Evolutionary conservation across 768 basidiomycete species (phyloP).

Genomic region (Trametes gibbosa): DNA sequence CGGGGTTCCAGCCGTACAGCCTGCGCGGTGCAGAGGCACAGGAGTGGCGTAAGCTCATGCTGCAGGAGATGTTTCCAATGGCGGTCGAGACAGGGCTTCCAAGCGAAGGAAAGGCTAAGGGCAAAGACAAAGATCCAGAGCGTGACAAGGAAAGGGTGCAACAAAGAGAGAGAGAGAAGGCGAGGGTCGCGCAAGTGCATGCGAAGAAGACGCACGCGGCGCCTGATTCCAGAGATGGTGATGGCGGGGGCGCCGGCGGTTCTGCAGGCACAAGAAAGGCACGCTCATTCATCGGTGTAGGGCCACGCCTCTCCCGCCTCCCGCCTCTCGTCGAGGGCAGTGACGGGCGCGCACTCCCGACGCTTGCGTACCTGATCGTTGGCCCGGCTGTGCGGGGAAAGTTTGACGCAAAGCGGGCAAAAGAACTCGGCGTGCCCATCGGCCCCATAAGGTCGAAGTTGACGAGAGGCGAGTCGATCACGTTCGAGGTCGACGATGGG

Average conservation of each 20-base stretch:
- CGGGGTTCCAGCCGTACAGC: constrained; percentile 29
- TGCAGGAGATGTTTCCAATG: constrained; percentile 56
- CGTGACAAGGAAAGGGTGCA: constrained; percentile 9
- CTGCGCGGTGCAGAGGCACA: constrained; percentile 47
- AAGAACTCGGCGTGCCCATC: constrained; percentile 56
- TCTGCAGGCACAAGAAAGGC: too few species aligned
- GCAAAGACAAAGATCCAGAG: not conserved
- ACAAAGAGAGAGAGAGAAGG: constrained; percentile 17
- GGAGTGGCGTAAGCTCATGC: constrained; percentile 51
- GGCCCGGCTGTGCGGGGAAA: constrained; percentile 54
- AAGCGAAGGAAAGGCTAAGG: not conserved
- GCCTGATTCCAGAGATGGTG: not conserved
- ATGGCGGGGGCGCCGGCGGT: too few species aligned
- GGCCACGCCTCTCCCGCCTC: constrained; percentile 2
- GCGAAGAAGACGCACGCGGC: not conserved
- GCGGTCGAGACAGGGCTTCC: constrained; percentile 11
- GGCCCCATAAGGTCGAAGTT: constrained; percentile 60
- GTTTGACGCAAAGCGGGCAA: constrained; percentile 68
- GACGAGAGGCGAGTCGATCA: constrained; percentile 63
- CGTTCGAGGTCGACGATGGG: constrained; percentile 48
- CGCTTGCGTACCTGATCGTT: constrained; percentile 38
- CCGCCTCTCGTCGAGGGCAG: constrained; percentile 7
- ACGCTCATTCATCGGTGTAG: not conserved
- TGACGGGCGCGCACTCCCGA: constrained; percentile 1
- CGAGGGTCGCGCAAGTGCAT: not conserved